Percentiles rank a stretch among this genome's conserved stretches.
Evolutionary conservation across 176 grass and related monocot genomes (phyloP).

Genomic region (Ensete glaucum): DNA sequence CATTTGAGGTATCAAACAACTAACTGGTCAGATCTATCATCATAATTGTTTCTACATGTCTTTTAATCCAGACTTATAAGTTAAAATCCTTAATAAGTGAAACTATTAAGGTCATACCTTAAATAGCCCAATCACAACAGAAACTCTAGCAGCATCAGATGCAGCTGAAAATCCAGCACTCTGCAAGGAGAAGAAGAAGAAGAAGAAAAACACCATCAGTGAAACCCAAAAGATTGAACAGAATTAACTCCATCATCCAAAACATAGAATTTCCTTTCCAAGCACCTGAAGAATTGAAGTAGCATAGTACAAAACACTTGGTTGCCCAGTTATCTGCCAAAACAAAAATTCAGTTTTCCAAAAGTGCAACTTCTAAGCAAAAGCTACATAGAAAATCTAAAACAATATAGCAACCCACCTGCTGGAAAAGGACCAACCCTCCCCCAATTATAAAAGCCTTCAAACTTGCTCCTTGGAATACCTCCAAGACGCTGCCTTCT

Average conservation of each 20-base stretch:
- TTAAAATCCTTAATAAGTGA: neutral
- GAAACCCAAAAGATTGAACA: neutral
- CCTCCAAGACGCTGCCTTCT: slow-evolving; percentile 67
- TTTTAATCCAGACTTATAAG: neutral
- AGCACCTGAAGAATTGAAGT: slow-evolving; percentile 84
- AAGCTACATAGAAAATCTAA: neutral
- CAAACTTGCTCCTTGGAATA: slow-evolving; percentile 87
- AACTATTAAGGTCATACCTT: slow-evolving; percentile 42
- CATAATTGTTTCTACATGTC: neutral
- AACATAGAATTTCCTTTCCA: neutral
- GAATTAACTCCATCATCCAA: slow-evolving; percentile 4
- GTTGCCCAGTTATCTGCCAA: slow-evolving; percentile 91
- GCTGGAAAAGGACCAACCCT: slow-evolving; percentile 93
- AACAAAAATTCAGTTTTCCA: slow-evolving; percentile 25
- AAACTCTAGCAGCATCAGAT: slow-evolving; percentile 78
- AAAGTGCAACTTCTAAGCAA: neutral
- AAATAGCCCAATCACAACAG: slow-evolving; percentile 84
- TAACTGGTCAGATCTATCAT: neutral
- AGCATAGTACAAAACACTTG: slow-evolving; percentile 96
- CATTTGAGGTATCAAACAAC: neutral
- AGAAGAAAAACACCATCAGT: neutral
- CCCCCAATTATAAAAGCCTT: slow-evolving; percentile 93
- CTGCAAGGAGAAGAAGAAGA: slow-evolving; percentile 35
- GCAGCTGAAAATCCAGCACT: slow-evolving; percentile 87
- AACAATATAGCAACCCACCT: slow-evolving; percentile 26